These are phyloP conservation scores for Zychaea mexicana DNA, from an alignment of 371 early-diverging fungal species.

Conservation along the genomic window DNA sequence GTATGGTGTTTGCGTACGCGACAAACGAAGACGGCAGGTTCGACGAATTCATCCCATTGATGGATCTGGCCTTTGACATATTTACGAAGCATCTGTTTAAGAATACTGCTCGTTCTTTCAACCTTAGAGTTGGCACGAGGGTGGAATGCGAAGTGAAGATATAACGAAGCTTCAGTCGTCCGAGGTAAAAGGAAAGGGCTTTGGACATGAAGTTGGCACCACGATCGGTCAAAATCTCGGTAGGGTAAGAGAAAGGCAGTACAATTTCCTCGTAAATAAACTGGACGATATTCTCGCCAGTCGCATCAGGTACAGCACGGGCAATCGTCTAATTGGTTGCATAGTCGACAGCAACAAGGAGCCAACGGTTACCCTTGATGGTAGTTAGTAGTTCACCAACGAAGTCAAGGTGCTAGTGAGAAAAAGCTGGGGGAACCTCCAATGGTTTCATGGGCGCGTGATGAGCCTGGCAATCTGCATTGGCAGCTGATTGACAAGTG, in stretches of 20 bases:
- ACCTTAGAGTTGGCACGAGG: constrained; percentile 25
- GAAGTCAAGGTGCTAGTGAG: constrained; percentile 28
- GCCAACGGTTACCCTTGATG: constrained; percentile 15
- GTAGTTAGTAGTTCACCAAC: constrained; percentile 23
- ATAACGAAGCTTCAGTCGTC: constrained; percentile 8
- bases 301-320: constrained; percentile 30
- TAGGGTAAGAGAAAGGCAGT: constrained; percentile 28
- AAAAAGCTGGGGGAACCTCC: constrained; percentile 5
- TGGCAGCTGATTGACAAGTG: background rate
- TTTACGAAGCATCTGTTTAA: constrained; percentile 18
- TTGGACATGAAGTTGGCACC: constrained; percentile 22
- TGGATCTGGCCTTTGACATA: constrained; percentile 10
- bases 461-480: background rate
- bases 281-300: constrained; percentile 9
- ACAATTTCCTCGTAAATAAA: constrained; percentile 32
- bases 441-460: constrained; percentile 9
- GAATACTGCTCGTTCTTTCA: constrained; percentile 18
- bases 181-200: constrained; percentile 3
- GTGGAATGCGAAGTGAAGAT: constrained; percentile 27
- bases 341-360: constrained; percentile 37
- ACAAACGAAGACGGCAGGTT: constrained; percentile 19
- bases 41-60: constrained; percentile 17
- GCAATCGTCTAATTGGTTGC: constrained; percentile 41
- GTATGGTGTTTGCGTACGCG: constrained; percentile 15
- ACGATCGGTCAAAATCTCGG: constrained; percentile 21